Percentiles rank a stretch among this genome's conserved stretches.
Evolutionary conservation across 75 land plant species (phyloP).

Genomic region (Picea sitchensis): DNA sequence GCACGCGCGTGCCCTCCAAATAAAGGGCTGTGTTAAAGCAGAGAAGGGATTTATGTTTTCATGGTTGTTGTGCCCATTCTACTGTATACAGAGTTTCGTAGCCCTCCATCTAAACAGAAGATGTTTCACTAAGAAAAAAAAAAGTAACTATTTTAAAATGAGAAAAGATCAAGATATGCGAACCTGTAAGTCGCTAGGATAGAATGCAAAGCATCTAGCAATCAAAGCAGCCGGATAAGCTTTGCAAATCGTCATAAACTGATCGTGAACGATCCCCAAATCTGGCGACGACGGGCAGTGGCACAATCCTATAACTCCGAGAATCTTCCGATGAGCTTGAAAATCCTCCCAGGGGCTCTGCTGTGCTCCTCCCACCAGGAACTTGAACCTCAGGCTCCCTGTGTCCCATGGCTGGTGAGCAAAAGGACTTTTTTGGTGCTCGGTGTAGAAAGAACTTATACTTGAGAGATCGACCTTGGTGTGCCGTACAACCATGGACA

Average conservation of each 20-base stretch:
- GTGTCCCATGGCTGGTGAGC: conserved; percentile 90
- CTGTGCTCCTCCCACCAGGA: conserved; percentile 73
- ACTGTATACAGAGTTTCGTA: no score
- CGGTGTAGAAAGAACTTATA: conserved; percentile 79
- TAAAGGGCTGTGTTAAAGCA: no score
- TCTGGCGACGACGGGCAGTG: conserved; percentile 88
- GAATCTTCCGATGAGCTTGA: conserved; percentile 82
- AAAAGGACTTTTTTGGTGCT: conserved; percentile 96
- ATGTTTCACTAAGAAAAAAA: no score
- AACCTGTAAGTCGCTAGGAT: conserved; percentile 78
- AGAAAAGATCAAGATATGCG: background rate
- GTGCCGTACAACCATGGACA: conserved; percentile 62
- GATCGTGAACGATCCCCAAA: conserved; percentile 52
- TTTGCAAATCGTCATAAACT: conserved; percentile 55
- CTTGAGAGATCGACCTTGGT: conserved; percentile 55
- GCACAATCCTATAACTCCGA: conserved; percentile 80
- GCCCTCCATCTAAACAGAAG: no score
- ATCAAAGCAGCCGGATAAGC: conserved; percentile 73
- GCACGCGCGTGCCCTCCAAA: no score
- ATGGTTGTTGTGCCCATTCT: no score
- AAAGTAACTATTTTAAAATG: background rate
- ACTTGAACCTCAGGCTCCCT: conserved; percentile 73
- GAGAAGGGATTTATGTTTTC: no score
- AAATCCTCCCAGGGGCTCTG: conserved; percentile 95
- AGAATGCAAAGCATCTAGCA: conserved; percentile 81